Evolutionary conservation across 2,329 filamentous ascomycete species (phyloP).

Genomic region (Clonostachys chloroleuca): DNA sequence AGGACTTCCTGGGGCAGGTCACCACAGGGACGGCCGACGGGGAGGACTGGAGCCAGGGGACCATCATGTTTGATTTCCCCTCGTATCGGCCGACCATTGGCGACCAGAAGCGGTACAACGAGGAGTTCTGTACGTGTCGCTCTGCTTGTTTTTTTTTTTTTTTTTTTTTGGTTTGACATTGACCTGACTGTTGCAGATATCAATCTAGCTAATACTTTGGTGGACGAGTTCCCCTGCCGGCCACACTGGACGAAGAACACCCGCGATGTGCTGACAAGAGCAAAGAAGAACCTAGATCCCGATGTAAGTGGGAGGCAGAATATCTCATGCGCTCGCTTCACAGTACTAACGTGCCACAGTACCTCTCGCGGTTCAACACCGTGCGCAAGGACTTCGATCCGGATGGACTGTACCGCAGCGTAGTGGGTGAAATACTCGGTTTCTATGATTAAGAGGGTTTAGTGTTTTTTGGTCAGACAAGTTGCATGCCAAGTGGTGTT

Average conservation of each 20-base stretch:
- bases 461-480: too few relatives aligned
- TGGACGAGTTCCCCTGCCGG: conserved; percentile 44
- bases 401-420: conserved; percentile 37
- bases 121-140: conserved; percentile 37
- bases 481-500: too few relatives aligned
- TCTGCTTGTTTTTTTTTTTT: neutral
- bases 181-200: conserved; percentile 21
- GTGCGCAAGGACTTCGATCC: conserved; percentile 43
- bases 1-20: conserved; percentile 43
- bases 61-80: conserved; percentile 51
- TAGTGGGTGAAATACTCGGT: conserved; percentile 43
- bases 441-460: conserved; percentile 21
- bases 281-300: conserved; percentile 41
- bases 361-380: conserved; percentile 40
- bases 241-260: conserved; percentile 53
- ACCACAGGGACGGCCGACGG: conserved; percentile 41
- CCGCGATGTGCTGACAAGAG: conserved; percentile 35
- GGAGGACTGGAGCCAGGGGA: conserved; percentile 39
- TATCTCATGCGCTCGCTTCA: neutral
- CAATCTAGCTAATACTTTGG: conserved; percentile 36
- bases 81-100: conserved; percentile 37
- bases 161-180: too few relatives aligned
- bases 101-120: conserved; percentile 41
- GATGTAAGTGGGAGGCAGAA: conserved; percentile 16
- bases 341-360: conserved; percentile 8